phyloP scores from a whole-genome alignment of 441 rosid species.

The Hura crepitans region DNA sequence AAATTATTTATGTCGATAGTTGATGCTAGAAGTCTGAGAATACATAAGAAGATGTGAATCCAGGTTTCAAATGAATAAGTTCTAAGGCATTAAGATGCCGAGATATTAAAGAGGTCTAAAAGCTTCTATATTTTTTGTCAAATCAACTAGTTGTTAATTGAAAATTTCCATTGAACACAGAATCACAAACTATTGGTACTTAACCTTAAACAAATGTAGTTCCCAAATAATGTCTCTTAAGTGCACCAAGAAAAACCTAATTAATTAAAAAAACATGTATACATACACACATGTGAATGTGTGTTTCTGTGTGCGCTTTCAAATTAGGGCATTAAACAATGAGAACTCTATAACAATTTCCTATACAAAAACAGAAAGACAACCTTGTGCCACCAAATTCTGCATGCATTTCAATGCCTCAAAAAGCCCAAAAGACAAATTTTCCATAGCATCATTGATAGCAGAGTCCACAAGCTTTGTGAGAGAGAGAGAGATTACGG shows the following conservation, averaged over 20 bases:
- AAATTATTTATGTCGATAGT: background rate
- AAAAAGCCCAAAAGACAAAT: constrained; percentile 56
- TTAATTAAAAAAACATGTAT: background rate
- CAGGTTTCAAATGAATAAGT: background rate
- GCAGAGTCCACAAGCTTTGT: constrained; percentile 46
- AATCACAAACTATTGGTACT: background rate
- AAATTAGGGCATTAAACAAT: background rate
- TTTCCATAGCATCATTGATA: constrained; percentile 54
- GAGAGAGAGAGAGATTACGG: constrained; percentile 52
- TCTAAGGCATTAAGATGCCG: background rate
- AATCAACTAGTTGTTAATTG: background rate
- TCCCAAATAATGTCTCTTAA: background rate
- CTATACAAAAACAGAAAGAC: background rate
- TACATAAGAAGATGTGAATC: background rate
- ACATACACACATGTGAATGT: too few species aligned
- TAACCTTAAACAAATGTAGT: background rate
- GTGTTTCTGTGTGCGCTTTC: too few species aligned
- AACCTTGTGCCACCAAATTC: constrained; percentile 42
- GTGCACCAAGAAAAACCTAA: background rate
- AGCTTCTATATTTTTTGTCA: background rate
- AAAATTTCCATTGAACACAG: background rate
- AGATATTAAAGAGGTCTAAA: background rate
- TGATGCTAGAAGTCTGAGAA: background rate
- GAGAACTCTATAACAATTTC: background rate
- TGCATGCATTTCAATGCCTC: constrained; percentile 42